Conservation (phyloP, 2,329 filamentous ascomycete species). For the Orbilia javanica region DNA sequence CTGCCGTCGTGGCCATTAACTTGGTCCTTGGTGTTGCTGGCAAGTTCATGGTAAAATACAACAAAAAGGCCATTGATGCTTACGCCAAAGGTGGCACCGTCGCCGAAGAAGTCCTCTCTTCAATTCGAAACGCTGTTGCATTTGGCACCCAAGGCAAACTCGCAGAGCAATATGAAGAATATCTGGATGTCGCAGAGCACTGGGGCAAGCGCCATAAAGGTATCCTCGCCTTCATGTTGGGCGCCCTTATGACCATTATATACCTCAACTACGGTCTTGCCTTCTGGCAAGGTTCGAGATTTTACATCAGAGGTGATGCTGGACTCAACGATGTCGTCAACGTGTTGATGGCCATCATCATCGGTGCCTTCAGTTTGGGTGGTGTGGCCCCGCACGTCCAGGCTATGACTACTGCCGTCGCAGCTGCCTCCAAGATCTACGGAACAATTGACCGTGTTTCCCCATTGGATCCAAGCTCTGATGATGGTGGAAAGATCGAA, state of each 20-base stretch:
- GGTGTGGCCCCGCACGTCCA: constrained; percentile 88
- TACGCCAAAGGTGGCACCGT: constrained; percentile 88
- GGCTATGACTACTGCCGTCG: constrained; percentile 84
- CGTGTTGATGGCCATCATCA: constrained; percentile 87
- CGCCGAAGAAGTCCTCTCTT: constrained; percentile 94
- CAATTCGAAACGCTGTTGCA: constrained; percentile 89
- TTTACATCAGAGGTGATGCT: constrained; percentile 76
- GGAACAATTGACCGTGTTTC: constrained; percentile 90
- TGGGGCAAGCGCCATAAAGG: constrained; percentile 82
- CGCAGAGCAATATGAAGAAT: constrained; percentile 84
- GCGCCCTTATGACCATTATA: constrained; percentile 83
- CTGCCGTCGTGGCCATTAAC: constrained; percentile 83
- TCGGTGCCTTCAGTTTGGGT: constrained; percentile 82
- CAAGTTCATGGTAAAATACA: constrained; percentile 81
- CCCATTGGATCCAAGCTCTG: constrained; percentile 81
- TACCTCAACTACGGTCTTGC: constrained; percentile 76
- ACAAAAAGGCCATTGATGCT: constrained; percentile 80
- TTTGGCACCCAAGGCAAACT: constrained; percentile 94
- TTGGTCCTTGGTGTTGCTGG: constrained; percentile 80
- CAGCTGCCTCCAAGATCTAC: constrained; percentile 91
- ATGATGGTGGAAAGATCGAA: constrained; percentile 79
- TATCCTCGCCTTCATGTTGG: constrained; percentile 81
- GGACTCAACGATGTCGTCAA: constrained; percentile 80
- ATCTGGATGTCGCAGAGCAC: constrained; percentile 78
- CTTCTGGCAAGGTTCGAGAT: constrained; percentile 88